A percentile compares a stretch with the other conserved stretches of the same genome.
phyloP scores from a whole-genome alignment of 345 rosid genomes.

The Chamaenerion angustifolium region DNA sequence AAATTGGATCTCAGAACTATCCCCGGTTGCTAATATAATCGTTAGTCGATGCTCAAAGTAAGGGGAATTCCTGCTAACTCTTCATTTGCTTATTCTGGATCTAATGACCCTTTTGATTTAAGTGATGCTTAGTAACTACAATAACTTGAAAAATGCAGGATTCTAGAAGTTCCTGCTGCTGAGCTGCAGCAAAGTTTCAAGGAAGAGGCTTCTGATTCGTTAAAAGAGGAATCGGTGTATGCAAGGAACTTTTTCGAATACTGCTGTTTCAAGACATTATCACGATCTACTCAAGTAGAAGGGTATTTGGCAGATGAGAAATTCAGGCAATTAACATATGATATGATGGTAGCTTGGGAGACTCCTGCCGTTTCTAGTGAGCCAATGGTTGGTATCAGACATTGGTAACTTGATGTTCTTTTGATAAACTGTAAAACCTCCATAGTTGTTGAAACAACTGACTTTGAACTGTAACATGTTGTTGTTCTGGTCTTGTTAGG shows the following conservation, averaged over 20 bases:
- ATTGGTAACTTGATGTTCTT: not conserved
- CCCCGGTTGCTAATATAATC: constrained; percentile 68
- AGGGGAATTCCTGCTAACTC: constrained; percentile 10
- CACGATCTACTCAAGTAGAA: constrained; percentile 38
- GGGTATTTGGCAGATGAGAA: constrained; percentile 72
- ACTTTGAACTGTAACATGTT: too few species aligned
- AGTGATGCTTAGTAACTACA: too few species aligned
- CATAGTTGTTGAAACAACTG: not conserved
- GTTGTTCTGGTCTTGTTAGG: constrained; percentile 18
- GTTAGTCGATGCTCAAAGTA: constrained; percentile 93
- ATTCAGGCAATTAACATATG: constrained; percentile 69
- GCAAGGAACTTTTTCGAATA: constrained; percentile 89
- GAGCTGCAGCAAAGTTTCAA: constrained; percentile 67
- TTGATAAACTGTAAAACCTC: constrained; percentile 2
- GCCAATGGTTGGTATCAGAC: constrained; percentile 39
- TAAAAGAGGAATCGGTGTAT: constrained; percentile 57
- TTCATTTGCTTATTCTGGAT: too few species aligned
- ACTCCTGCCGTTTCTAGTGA: constrained; percentile 57
- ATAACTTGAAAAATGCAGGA: constrained; percentile 36
- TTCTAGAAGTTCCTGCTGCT: constrained; percentile 40
- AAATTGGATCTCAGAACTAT: constrained; percentile 82
- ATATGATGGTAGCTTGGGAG: constrained; percentile 98
- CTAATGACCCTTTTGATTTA: not conserved
- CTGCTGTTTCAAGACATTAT: constrained; percentile 82
- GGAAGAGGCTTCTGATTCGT: constrained; percentile 60